These are phyloP conservation scores for Clarkia xantiana DNA, from an alignment of 345 rosid species.

Conservation along the genomic window DNA sequence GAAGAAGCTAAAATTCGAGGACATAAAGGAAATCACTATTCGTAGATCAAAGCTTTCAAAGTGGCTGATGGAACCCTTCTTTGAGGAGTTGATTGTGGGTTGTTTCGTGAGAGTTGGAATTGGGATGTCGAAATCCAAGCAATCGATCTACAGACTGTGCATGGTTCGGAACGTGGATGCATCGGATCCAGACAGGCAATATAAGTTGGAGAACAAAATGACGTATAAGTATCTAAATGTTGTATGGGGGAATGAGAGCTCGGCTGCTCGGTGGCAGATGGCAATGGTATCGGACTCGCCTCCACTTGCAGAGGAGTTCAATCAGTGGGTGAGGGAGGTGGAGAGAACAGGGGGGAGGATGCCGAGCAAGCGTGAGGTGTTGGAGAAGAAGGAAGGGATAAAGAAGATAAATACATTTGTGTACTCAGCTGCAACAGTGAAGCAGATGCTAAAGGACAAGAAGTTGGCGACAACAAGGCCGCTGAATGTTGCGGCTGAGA, in stretches of 20 bases:
- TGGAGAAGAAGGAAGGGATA: conserved; percentile 79
- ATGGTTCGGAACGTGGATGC: conserved; percentile 86
- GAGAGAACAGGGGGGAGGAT: conserved; percentile 71
- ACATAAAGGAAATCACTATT: conserved; percentile 69
- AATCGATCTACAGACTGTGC: conserved; percentile 74
- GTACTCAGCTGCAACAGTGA: conserved; percentile 86
- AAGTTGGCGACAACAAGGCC: conserved; percentile 79
- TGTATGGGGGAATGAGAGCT: conserved; percentile 74
- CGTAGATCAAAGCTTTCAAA: conserved; percentile 84
- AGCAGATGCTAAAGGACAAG: conserved; percentile 97
- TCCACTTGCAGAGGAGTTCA: conserved; percentile 82
- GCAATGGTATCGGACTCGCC: conserved; percentile 93
- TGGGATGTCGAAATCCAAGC: conserved; percentile 61
- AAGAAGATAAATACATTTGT: conserved; percentile 55
- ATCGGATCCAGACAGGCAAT: conserved; percentile 57
- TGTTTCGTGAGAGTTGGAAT: conserved; percentile 95
- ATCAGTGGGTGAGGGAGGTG: conserved; percentile 77
- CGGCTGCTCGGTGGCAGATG: conserved; percentile 99
- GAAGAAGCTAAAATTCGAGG: conserved; percentile 54
- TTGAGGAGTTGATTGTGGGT: conserved; percentile 88
- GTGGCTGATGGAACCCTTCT: conserved; percentile 99
- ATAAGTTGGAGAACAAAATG: conserved; percentile 74
- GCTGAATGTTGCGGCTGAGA: conserved; percentile 88
- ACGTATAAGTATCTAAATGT: conserved; percentile 80
- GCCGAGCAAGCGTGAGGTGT: conserved; percentile 69